These are phyloP conservation scores for Arachnomyces sp. DNA, from an alignment of 2,329 filamentous ascomycete genomes.

Conservation along the genomic window DNA sequence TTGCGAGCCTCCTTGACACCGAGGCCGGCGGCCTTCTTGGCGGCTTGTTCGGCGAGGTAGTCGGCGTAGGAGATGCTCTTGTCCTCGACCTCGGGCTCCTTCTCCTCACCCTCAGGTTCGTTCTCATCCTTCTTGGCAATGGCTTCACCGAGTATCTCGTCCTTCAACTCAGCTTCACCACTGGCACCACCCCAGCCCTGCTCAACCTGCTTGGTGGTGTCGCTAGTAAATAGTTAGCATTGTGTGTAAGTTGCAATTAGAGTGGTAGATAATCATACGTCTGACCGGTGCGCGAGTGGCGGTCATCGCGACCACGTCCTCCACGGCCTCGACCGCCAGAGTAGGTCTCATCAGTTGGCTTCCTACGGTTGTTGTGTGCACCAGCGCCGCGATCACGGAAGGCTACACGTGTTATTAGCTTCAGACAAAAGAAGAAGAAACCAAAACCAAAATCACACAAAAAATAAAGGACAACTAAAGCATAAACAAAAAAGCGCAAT, in stretches of 20 bases:
- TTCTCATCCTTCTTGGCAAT: conserved; percentile 81
- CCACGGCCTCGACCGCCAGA: conserved; percentile 20
- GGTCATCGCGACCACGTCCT: conserved; percentile 48
- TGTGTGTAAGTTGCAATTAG: neutral
- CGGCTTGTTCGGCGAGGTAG: conserved; percentile 69
- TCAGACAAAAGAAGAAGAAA: conserved; percentile 1
- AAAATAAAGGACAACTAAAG: neutral
- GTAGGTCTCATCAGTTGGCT: conserved; percentile 61
- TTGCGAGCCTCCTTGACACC: conserved; percentile 67
- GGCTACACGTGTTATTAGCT: conserved; percentile 44
- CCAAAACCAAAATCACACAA: neutral
- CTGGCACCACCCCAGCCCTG: conserved; percentile 82
- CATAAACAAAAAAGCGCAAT: conserved; percentile 3
- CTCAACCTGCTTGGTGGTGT: conserved; percentile 44
- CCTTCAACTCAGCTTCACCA: conserved; percentile 75
- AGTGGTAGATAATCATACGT: conserved; percentile 42
- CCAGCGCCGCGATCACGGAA: conserved; percentile 85
- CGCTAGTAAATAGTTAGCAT: conserved; percentile 19
- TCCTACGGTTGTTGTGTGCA: conserved; percentile 70
- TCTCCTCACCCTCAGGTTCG: conserved; percentile 49
- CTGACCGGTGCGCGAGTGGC: conserved; percentile 53
- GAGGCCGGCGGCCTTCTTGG: conserved; percentile 64
- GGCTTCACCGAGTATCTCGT: conserved; percentile 83
- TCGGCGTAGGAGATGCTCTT: conserved; percentile 85
- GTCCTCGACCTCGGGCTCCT: conserved; percentile 60